phyloP scores from a whole-genome alignment of 176 grass and related monocot genomes.

The Panicum miliaceum region DNA sequence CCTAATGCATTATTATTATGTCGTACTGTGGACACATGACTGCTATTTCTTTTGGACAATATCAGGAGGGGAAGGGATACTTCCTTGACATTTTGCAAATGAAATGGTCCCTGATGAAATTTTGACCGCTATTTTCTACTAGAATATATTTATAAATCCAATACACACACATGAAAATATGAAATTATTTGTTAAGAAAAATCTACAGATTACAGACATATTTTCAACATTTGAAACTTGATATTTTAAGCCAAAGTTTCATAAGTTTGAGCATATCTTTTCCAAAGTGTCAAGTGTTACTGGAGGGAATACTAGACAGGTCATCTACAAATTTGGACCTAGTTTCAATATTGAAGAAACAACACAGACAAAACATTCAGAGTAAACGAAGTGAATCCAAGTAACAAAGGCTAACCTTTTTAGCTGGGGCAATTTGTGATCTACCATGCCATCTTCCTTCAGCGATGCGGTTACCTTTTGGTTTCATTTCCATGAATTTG shows the following conservation, averaged over 20 bases:
- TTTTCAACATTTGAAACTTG: neutral
- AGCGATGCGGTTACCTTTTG: constrained; percentile 68
- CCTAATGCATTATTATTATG: neutral
- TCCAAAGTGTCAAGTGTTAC: constrained; percentile 9
- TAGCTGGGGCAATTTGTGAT: constrained; percentile 82
- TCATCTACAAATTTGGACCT: neutral
- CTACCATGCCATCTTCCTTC: constrained; percentile 97
- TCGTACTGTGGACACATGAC: neutral
- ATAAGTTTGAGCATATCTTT: neutral
- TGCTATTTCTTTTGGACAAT: neutral
- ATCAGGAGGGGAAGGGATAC: neutral
- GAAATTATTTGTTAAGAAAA: neutral
- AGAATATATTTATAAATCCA: too few species aligned
- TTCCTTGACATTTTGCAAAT: neutral
- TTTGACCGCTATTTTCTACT: neutral
- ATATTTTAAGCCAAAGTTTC: neutral
- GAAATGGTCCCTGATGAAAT: neutral
- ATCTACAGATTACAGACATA: neutral
- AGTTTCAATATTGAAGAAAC: constrained; percentile 5
- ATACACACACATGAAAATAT: neutral
- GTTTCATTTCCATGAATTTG: constrained; percentile 99
- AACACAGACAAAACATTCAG: constrained; percentile 2
- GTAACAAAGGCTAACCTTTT: constrained; percentile 61
- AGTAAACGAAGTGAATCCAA: constrained; percentile 26
- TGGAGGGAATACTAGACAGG: neutral